phyloP scores from a whole-genome alignment of 345 rosid genomes.

The Lagerstroemia speciosa region DNA sequence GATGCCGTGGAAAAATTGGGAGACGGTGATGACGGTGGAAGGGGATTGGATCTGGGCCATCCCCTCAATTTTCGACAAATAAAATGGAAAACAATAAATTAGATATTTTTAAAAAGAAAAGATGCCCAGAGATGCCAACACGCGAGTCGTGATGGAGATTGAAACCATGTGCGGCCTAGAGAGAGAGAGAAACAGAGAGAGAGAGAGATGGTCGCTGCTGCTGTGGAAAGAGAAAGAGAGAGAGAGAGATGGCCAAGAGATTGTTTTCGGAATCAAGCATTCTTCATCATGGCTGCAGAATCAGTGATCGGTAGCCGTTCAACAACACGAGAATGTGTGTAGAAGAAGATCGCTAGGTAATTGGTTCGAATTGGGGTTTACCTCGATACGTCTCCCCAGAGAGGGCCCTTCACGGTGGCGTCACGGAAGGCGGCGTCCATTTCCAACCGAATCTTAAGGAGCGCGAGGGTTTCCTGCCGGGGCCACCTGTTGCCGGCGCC shows the following conservation, averaged over 20 bases:
- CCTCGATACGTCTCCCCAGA: constrained; percentile 95
- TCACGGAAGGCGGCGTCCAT: constrained; percentile 80
- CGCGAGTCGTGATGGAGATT: constrained; percentile 36
- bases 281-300: not conserved
- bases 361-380: constrained; percentile 8
- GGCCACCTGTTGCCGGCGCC: constrained; percentile 81
- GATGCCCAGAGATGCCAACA: constrained; percentile 26
- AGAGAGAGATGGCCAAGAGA: constrained; percentile 13
- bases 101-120: not conserved
- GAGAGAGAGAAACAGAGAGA: constrained; percentile 14
- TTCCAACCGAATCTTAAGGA: constrained; percentile 76
- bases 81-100: not conserved
- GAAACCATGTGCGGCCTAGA: constrained; percentile 34
- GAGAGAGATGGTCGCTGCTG: constrained; percentile 6
- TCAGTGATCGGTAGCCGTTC: not conserved
- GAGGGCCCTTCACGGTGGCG: constrained; percentile 79
- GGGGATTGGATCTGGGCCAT: constrained; percentile 34
- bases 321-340: not conserved
- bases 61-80: constrained; percentile 1
- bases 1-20: constrained; percentile 2
- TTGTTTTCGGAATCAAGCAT: not conserved
- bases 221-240: not conserved
- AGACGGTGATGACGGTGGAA: not conserved
- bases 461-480: constrained; percentile 76
- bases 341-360: not conserved